Conservation (phyloP, 345 rosid species). For the Xanthoceras sorbifolium region DNA sequence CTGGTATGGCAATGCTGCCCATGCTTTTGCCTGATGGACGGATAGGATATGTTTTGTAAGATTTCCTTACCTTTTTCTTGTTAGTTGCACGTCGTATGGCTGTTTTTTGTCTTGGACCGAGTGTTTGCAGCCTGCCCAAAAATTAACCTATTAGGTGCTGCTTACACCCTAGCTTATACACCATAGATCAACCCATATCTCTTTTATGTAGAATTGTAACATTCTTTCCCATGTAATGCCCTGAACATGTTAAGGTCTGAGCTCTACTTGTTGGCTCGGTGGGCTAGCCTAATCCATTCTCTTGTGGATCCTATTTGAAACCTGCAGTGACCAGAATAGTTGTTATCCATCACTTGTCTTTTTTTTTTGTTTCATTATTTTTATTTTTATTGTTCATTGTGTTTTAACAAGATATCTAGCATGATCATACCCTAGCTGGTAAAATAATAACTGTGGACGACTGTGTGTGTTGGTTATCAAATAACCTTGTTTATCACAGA, state of each 20-base stretch:
- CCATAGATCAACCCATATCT: background rate
- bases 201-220: background rate
- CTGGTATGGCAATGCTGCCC: constrained; percentile 97
- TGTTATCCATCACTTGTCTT: background rate
- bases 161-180: background rate
- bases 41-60: constrained; percentile 95
- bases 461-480: background rate
- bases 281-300: background rate
- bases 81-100: background rate
- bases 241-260: background rate
- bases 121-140: background rate
- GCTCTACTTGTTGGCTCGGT: background rate
- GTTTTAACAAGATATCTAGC: background rate
- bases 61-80: constrained; percentile 10
- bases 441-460: background rate
- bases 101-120: background rate
- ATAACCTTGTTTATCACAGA: background rate
- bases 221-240: background rate
- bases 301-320: background rate
- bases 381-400: background rate
- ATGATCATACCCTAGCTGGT: background rate
- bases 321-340: background rate
- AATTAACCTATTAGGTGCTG: background rate
- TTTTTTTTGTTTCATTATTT: no score
- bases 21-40: constrained; percentile 97